Evolutionary conservation across 352 stramenopile species (phyloP), one percentile per base, ranked within the genome.

Genomic region (Globisporangium alternatum): DNA sequence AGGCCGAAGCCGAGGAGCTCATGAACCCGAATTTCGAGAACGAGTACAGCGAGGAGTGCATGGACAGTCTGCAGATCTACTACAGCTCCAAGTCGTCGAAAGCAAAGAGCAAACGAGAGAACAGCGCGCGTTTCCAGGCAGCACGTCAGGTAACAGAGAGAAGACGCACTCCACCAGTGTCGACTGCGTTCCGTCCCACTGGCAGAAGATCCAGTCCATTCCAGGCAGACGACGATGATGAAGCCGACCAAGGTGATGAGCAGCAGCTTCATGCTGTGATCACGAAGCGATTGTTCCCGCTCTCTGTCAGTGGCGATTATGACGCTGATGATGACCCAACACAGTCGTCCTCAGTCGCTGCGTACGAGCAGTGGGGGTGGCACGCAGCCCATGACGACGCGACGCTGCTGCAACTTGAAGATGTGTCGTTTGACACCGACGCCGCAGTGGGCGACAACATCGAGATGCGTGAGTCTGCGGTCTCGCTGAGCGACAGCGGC

Each of bases 21-120:
- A 88, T 94, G 78, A 88, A 89, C 53, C 80, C 81, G 17, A 91
- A 93, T 65, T 94, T 89, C 51, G 78, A 90, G 65, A 84, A 70
- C 52, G 83, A 89, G 60, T 94, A 94, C 57, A 89, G 78, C 35
- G 80, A 92, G 56, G 86, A 94, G 55, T 92, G 81, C 61, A 74
- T 86, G 28, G 83, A 92, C 65, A 93, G 86, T 59, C 71, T 83
- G 66, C 80, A 86, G 41, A 86, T 88, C 62, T 87, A 86, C 66
- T 90, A 89, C 66, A 65, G 74, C 21, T 70, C 77, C 22, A 69
- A 72, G 54, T 66, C 76, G 6, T 52, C 64, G n/a, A 74, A 78
- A 35, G 64, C 55, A 3, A 65, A 62, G 33, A 59, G 41, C 56
- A 70, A 43, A 19, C 53, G 45, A 61, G 65, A 59, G 6, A 52